Evolutionary conservation across 371 early-diverging fungal genomes (phyloP).

Genomic region (Funneliformis caledonium): DNA sequence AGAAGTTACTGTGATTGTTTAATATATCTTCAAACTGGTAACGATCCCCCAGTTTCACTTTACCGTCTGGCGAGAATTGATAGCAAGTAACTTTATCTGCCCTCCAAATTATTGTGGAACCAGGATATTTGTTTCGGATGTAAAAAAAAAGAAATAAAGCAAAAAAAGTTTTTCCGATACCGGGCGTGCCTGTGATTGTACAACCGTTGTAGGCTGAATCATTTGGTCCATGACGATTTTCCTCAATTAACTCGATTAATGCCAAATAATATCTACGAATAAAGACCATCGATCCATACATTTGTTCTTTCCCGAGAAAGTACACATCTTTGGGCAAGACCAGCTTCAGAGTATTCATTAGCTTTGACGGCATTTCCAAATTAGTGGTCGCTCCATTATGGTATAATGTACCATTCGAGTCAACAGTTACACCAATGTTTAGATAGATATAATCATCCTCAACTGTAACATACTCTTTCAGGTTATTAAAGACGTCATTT

Average conservation of each 20-base stretch:
- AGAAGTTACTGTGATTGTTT: slow-evolving; percentile 1
- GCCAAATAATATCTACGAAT: slow-evolving; percentile 12
- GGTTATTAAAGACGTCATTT: too few species aligned
- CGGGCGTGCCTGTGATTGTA: slow-evolving; percentile 19
- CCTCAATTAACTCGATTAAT: slow-evolving; percentile 18
- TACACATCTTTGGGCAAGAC: neutral
- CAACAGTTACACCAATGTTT: too few species aligned
- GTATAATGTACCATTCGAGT: neutral
- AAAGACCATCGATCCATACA: neutral
- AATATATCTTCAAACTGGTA: neutral
- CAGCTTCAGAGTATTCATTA: neutral
- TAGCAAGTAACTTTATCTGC: slow-evolving; percentile 5
- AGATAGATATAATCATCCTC: too few species aligned
- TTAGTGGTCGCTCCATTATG: neutral
- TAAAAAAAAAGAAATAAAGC: slow-evolving; percentile 19
- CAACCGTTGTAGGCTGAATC: slow-evolving; percentile 1
- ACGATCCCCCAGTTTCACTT: neutral
- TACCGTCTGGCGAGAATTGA: slow-evolving; percentile 21
- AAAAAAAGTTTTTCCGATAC: slow-evolving; percentile 19
- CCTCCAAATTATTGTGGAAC: neutral
- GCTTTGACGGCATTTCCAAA: neutral
- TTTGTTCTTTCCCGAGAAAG: neutral
- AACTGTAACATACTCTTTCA: too few species aligned
- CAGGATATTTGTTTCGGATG: slow-evolving; percentile 15
- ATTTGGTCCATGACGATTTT: neutral